These are phyloP conservation scores for Cercospora brassicicola DNA, from an alignment of 2,329 filamentous ascomycete genomes.

Conservation along the genomic window DNA sequence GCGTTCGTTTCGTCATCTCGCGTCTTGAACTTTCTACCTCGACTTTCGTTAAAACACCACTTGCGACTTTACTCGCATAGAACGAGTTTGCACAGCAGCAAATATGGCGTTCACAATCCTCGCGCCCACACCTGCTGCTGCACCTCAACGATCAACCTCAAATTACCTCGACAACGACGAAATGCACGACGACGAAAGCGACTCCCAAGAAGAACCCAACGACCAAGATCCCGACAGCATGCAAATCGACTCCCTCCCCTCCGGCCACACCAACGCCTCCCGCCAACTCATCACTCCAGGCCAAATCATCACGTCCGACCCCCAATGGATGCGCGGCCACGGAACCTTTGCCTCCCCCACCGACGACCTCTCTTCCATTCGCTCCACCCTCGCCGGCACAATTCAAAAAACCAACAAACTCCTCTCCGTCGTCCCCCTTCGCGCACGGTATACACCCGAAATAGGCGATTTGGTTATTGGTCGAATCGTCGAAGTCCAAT, in stretches of 20 bases:
- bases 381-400: slow-evolving; percentile 86
- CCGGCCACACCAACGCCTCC: slow-evolving; percentile 43
- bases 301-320: slow-evolving; percentile 80
- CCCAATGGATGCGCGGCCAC: slow-evolving; percentile 98
- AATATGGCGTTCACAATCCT: slow-evolving; percentile 62
- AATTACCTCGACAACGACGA: slow-evolving; percentile 22
- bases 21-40: slow-evolving; percentile 1
- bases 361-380: slow-evolving; percentile 65
- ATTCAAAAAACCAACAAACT: slow-evolving; percentile 95
- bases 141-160: slow-evolving; percentile 27
- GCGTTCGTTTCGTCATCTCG: background rate
- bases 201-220: slow-evolving; percentile 36
- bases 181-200: slow-evolving; percentile 39
- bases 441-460: slow-evolving; percentile 90
- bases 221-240: slow-evolving; percentile 37
- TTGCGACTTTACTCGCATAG: background rate
- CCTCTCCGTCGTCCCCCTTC: slow-evolving; percentile 83
- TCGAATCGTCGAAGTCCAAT: slow-evolving; percentile 91
- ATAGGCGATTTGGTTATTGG: slow-evolving; percentile 95
- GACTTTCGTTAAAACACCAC: background rate
- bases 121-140: slow-evolving; percentile 49
- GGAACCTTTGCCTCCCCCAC: slow-evolving; percentile 72
- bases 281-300: slow-evolving; percentile 78
- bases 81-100: background rate
- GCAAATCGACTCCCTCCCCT: slow-evolving; percentile 53